Evolutionary conservation across 1,139 yeast genomes (phyloP), one percentile per base, ranked within the genome.

Genomic region (Casaregolazyma lundiana): DNA sequence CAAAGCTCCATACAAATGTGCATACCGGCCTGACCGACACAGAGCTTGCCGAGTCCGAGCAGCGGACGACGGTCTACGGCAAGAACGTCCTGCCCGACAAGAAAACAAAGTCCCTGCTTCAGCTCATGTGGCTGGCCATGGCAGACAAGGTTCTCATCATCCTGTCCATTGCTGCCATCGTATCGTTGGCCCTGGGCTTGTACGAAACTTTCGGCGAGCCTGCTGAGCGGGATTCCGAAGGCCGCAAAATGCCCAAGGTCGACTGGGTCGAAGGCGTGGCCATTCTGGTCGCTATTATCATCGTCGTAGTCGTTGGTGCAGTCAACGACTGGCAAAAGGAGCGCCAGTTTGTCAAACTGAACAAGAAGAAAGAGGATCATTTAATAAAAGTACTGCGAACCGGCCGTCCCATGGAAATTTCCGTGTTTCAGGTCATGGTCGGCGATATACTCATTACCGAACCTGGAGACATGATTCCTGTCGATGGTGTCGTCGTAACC

Each of bases 201-300:
- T 94, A 94, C 65, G 95, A 92, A 67, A 83, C 96, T 1, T 84
- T 89, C 67, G 96, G 95, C 36, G 86, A 85, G 55, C 89, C 83
- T 0, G 73, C 89, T 0, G 79, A 79, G 59, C 76, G 77, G 58
- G 97, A 90, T 62, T 81, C 77, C 9, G 86, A 87, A 55, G 95
- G 96, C 19, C 71, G 77, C 19, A 71, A 78, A 16, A 63, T 81
- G 46, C 96, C 96, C 15, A 78, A 80, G 57, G 92, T 90, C 21
- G 95, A 89, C 62, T 89, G 97, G 97, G 96, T 94, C 42, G 99
- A 92, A 70, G 99, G 99, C 55, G 96, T 90, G 37, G 98, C 98
- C 37, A 94, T 94, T 62, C 77, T 94, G 56, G 86, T 84, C 16
- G 99, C 99, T 15, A 86, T 94, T 22, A 61, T 80, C 7, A 92